Base-by-base conservation (phyloP, 805 yeast species). In the Jamesozyma gamospora region DNA sequence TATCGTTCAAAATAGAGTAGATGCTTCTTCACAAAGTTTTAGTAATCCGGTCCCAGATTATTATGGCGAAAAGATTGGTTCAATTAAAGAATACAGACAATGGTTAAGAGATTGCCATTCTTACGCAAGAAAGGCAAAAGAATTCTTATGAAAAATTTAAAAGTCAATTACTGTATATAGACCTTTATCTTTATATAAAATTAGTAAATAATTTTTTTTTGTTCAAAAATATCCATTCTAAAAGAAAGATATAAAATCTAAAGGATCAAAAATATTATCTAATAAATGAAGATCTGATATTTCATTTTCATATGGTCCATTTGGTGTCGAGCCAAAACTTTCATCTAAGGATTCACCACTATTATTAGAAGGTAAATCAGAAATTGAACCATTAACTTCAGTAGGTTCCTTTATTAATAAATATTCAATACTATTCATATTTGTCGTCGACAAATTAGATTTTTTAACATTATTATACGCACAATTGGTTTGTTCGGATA, bases 41-140 rank as follows among this genome's bases (percentile, higher is more conserved):
- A 73, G 83, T 40, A 92, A 90, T 63, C 97, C 97, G 12, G 94
- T 92, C 35, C 96, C 96, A n/a, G 98, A 92, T 63, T 92, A 87
- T 65, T 92, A 92, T 58, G 98, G 98, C 31, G 98, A 92, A 65
- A 84, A 84, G 63, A 88, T 92, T 45, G 85, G 86, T 39, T 81
- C 94, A 39, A 64, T 90, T 55, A 75, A 75, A 50, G 88, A 77
- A 48, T 92, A 92, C 65, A 82, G 87, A 65, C 92, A 84, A 61
- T 92, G 98, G 98, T 70, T 92, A 53, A 77, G 97, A 55, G 97
- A 92, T 62, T 84, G 95, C 56, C 81, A 85, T 54, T 87, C 95
- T 28, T 92, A 82, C 68, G 77, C 79, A 58, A 77, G 88, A 66
- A 86, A 84, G 63, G 73, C 86, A 17, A 72, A 72, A 56, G 88